Percentiles rank a stretch among this genome's conserved stretches.
These are phyloP conservation scores for Aspergillus sp. DNA, from an alignment of 2,329 filamentous ascomycete genomes.

Conservation along the genomic window DNA sequence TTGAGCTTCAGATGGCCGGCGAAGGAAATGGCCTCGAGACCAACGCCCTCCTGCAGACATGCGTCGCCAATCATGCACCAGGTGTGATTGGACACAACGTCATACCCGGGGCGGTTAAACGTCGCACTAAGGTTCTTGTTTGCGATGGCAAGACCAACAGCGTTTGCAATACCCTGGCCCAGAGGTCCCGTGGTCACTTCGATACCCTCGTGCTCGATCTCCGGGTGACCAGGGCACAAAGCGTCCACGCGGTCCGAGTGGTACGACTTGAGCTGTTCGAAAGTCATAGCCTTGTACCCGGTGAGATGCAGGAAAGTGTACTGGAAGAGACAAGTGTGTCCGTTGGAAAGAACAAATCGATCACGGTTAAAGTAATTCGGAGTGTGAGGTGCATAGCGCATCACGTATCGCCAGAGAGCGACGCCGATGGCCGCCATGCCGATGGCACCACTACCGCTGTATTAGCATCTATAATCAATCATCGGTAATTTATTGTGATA, in stretches of 20 bases:
- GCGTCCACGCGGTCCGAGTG: slow-evolving; percentile 23
- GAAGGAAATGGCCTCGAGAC: slow-evolving; percentile 48
- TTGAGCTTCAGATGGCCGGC: slow-evolving; percentile 49
- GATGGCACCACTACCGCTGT: slow-evolving; percentile 35
- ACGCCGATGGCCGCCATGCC: slow-evolving; percentile 42
- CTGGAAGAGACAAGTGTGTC: slow-evolving; percentile 27
- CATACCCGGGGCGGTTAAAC: slow-evolving; percentile 47
- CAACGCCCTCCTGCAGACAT: slow-evolving; percentile 52
- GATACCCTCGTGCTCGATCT: slow-evolving; percentile 52
- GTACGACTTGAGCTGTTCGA: slow-evolving; percentile 30
- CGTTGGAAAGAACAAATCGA: slow-evolving; percentile 40
- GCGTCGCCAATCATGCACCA: slow-evolving; percentile 55
- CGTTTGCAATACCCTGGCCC: slow-evolving; percentile 55
- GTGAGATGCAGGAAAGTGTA: slow-evolving; percentile 27
- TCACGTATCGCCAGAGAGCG: slow-evolving; percentile 38
- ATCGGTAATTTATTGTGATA: not conserved
- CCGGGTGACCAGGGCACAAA: slow-evolving; percentile 38
- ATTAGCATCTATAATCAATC: not conserved
- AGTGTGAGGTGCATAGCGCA: slow-evolving; percentile 35
- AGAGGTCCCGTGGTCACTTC: slow-evolving; percentile 56
- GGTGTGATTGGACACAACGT: slow-evolving; percentile 46
- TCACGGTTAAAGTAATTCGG: slow-evolving; percentile 40
- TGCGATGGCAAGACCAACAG: slow-evolving; percentile 54
- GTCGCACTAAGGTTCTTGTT: slow-evolving; percentile 50
- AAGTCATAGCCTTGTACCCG: slow-evolving; percentile 26